A percentile compares a stretch with the other conserved stretches of the same genome.
These are phyloP conservation scores for Pluteus cervinus DNA, from an alignment of 768 basidiomycete species.

Conservation along the genomic window DNA sequence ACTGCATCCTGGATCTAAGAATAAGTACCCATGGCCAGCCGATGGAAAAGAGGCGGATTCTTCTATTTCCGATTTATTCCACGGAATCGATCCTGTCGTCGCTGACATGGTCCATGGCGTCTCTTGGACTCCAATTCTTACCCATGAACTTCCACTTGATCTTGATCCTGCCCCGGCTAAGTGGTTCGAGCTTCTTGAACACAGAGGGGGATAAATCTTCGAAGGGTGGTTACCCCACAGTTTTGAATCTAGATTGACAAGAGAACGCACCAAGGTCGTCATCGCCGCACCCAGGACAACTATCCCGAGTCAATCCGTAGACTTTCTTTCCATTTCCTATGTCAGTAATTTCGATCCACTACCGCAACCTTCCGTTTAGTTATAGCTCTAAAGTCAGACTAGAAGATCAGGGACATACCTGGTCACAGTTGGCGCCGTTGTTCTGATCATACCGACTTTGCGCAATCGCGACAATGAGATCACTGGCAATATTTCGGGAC, in stretches of 20 bases:
- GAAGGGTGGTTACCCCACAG: too few relatives aligned
- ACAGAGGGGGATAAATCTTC: constrained; percentile 63
- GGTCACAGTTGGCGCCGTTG: constrained; percentile 49
- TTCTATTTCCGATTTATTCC: too few relatives aligned
- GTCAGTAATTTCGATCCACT: constrained; percentile 62
- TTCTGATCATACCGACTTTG: constrained; percentile 43
- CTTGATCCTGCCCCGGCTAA: constrained; percentile 43
- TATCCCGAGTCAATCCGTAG: constrained; percentile 48
- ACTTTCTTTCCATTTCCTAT: constrained; percentile 43
- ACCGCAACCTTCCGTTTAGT: too few relatives aligned
- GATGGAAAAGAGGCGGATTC: too few relatives aligned
- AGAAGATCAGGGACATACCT: constrained; percentile 44
- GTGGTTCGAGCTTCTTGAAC: constrained; percentile 45
- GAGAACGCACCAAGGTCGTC: constrained; percentile 49
- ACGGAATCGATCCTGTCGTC: too few relatives aligned
- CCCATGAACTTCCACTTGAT: constrained; percentile 59
- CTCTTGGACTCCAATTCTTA: constrained; percentile 8
- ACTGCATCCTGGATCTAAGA: too few relatives aligned
- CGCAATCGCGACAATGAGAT: constrained; percentile 60
- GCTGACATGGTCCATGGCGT: too few relatives aligned
- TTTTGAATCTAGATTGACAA: neutral
- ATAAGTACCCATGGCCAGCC: too few relatives aligned
- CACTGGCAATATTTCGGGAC: constrained; percentile 34
- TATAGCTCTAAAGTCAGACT: too few relatives aligned
- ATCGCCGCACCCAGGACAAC: constrained; percentile 49